These are phyloP conservation scores for Triticum turgidum DNA, from an alignment of 176 grass and related monocot genomes.

Conservation along the genomic window DNA sequence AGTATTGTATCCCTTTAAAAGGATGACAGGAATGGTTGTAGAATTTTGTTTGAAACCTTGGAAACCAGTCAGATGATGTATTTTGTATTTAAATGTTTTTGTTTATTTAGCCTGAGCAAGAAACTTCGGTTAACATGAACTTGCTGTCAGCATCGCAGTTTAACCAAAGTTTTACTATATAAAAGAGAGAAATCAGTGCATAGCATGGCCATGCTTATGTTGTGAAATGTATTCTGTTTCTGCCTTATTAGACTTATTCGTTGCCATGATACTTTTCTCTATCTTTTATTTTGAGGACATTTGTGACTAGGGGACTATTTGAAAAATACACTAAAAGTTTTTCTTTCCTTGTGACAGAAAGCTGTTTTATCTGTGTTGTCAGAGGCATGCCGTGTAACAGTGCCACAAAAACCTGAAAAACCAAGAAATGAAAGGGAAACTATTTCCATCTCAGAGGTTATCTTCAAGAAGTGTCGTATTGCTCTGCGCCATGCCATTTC, in stretches of 20 bases:
- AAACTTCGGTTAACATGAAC: conserved; percentile 12
- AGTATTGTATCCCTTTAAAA: no score
- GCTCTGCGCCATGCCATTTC: conserved; percentile 63
- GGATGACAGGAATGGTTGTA: no score
- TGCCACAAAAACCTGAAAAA: conserved; percentile 47
- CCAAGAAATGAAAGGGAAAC: conserved; percentile 40
- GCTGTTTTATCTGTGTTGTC: conserved; percentile 75
- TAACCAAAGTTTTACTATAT: background rate
- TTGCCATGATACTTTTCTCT: background rate
- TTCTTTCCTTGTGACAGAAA: conserved; percentile 62
- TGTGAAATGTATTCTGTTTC: background rate
- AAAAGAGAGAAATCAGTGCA: no score
- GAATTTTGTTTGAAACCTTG: background rate
- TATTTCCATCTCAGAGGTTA: conserved; percentile 74
- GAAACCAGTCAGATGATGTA: background rate
- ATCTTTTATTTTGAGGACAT: conserved; percentile 21
- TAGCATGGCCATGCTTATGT: no score
- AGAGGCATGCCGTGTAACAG: conserved; percentile 54
- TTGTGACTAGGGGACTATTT: background rate
- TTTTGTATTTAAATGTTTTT: conserved; percentile 8
- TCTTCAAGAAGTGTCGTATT: conserved; percentile 86
- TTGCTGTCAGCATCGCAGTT: background rate
- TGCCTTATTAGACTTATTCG: conserved; percentile 10
- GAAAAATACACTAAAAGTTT: conserved; percentile 21
- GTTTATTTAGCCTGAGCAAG: background rate